Base-by-base conservation (phyloP, 257 asterid genomes). In the Schizonepeta tenuifolia region DNA sequence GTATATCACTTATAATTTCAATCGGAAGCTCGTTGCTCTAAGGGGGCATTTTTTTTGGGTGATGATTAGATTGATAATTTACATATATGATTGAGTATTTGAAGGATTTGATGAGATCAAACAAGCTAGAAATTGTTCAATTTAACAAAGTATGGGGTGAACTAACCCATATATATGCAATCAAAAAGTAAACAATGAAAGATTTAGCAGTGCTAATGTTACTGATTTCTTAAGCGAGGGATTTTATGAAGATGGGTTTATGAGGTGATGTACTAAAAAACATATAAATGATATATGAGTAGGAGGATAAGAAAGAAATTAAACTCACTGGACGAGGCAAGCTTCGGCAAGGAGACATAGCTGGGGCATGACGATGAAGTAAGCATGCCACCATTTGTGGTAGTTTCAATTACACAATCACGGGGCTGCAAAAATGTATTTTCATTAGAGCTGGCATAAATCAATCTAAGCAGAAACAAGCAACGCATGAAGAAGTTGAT, bases 341-440 rank as follows among this genome's bases (percentile, higher is more conserved):
- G 55, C 68, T 77, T 85, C 49, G 98, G 96, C 85, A 92, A 86
- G 85, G 91, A 87, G 86, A 87, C 84, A 38, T 87, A 84, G 62
- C 8, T 60, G 70, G 98, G 98, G 54, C 98, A 92, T 4, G 93
- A 83, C 64, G 69, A 73, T 1, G 90, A 81, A 72, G 74, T 74
- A 69, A 79, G 62, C 15, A 12, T 28, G 80, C 80, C 81, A 61
- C 80, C 80, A 70, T n/a, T 71, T 72, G 67, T 71, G 74, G 75
- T 85, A 78, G 86, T 67, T 33, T 54, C 73, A 60, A 46, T 57
- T 7, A 70, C 79, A 73, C 98, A 90, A 74, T 92, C 98, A 65
- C 94, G 88, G 60, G 96, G 96, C 98, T 88, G 92, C 85, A 84
- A 78, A 78, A 75, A 78, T 8, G 21, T 55, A 24, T 44, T 59